Percentiles rank a stretch among this genome's conserved stretches.
Evolutionary conservation across 2,329 filamentous ascomycete genomes (phyloP).

Genomic region (Acephala macrosclerotiorum): DNA sequence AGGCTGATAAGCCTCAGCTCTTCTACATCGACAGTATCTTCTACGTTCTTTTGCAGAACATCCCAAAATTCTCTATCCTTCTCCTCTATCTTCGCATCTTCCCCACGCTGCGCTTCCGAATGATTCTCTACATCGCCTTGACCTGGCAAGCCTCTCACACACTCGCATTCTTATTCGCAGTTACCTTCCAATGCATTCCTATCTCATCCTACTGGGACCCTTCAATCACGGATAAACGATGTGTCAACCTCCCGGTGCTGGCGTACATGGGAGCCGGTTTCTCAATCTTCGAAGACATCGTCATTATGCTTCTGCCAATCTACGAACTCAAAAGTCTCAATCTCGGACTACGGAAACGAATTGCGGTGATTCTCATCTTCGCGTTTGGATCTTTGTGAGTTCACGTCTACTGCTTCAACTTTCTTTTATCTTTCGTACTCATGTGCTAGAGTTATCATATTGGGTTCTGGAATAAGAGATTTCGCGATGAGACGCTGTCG

Average conservation of each 20-base stretch:
- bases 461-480: neutral
- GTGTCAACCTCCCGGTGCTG: conserved; percentile 67
- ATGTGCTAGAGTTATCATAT: neutral
- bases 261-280: conserved; percentile 71
- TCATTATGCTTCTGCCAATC: conserved; percentile 70
- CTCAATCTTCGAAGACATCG: conserved; percentile 72
- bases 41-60: conserved; percentile 19
- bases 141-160: conserved; percentile 8
- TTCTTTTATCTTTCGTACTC: neutral
- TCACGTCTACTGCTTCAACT: neutral
- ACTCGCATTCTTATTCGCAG: conserved; percentile 14
- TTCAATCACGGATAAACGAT: conserved; percentile 44
- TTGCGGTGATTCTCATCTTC: conserved; percentile 70
- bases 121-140: conserved; percentile 1
- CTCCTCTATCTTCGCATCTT: conserved; percentile 28
- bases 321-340: conserved; percentile 69
- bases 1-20: neutral
- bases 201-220: conserved; percentile 22
- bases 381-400: conserved; percentile 70
- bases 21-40: conserved; percentile 20
- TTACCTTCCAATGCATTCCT: conserved; percentile 27
- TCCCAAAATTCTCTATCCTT: conserved; percentile 25
- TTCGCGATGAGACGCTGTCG: neutral
- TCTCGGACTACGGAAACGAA: conserved; percentile 68
- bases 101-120: conserved; percentile 10